phyloP scores from a whole-genome alignment of 495 filamentous ascomycete species.

The Penicillium turbatum region DNA sequence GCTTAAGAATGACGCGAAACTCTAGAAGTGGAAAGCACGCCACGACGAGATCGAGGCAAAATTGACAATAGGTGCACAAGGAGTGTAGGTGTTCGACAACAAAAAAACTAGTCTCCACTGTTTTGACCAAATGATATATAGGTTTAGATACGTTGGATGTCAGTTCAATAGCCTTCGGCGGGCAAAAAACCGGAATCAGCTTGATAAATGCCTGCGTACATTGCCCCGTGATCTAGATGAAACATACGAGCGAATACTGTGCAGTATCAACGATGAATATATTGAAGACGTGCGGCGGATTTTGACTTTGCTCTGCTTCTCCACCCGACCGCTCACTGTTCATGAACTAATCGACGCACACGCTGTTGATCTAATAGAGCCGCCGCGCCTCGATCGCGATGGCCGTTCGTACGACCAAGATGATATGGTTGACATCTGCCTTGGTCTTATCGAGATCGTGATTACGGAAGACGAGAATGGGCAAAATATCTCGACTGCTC shows the following conservation, averaged over 20 bases:
- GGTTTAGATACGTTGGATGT: constrained; percentile 40
- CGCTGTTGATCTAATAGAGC: constrained; percentile 21
- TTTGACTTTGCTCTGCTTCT: constrained; percentile 31
- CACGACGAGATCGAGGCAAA: constrained; percentile 25
- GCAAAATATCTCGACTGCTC: constrained; percentile 16
- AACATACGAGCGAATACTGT: constrained; percentile 35
- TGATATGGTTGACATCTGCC: too few relatives aligned
- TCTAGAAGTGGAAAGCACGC: constrained; percentile 25
- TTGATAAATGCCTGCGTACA: constrained; percentile 25
- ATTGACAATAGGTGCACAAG: constrained; percentile 24
- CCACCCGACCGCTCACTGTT: constrained; percentile 25
- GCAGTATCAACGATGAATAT: constrained; percentile 21
- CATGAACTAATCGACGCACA: constrained; percentile 29
- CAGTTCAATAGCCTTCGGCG: constrained; percentile 29
- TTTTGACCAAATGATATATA: constrained; percentile 17
- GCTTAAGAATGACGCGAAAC: constrained; percentile 22
- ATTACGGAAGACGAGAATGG: not conserved
- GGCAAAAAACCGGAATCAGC: constrained; percentile 19
- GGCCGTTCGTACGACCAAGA: too few relatives aligned
- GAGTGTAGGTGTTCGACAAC: constrained; percentile 30
- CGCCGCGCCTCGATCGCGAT: constrained; percentile 19
- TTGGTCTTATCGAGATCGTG: constrained; percentile 26
- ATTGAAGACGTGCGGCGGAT: constrained; percentile 24
- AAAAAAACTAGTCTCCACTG: not conserved
- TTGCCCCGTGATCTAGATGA: constrained; percentile 34